Evolutionary conservation across 2,329 filamentous ascomycete species (phyloP), one percentile per base, ranked within the genome.

Genomic region (Trichophyton simii): DNA sequence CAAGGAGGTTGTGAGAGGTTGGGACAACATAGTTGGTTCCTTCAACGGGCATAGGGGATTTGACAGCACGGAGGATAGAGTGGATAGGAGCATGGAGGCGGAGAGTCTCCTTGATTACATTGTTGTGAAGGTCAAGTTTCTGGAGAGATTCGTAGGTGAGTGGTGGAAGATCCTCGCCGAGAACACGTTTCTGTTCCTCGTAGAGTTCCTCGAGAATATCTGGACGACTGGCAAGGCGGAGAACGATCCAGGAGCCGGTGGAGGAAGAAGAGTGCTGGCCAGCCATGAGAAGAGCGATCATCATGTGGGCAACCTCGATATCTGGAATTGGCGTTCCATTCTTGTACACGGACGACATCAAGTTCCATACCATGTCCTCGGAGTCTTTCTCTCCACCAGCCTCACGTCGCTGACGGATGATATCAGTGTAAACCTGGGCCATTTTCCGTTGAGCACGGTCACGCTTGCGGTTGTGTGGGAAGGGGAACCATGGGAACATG

Each of bases 281-380:
- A 63, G 89, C 90, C 89, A 95, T 95, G 64, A 95, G 83, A 22
- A 95, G 82, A 4, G 89, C 89, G 74, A 95, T 95, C 88, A 95
- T 92, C 83, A 95, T 92, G 76, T 94, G 87, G 22, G 90, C 89
- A 62, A 95, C 83, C 74, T 95, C 89, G 69, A 87, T 81, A 70
- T 95, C 90, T 15, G 90, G 87, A n/a, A 95, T 81, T 4, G 80
- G 79, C 44, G 79, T 84, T 67, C 89, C 90, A 67, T 92, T 83
- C 79, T 95, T 95, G 82, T 95, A 95, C 25, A 79, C 81, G 68
- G 86, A 89, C 67, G 84, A 84, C 89, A 95, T 94, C 66, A 95
- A 78, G 70, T 94, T 90, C 84, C 87, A 91, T 75, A 95, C 91
- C 81, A 95, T 95, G 75, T 95, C 90, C 63, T 82, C 77, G 58